phyloP scores from a whole-genome alignment of 345 rosid genomes.

The Acer saccharum region DNA sequence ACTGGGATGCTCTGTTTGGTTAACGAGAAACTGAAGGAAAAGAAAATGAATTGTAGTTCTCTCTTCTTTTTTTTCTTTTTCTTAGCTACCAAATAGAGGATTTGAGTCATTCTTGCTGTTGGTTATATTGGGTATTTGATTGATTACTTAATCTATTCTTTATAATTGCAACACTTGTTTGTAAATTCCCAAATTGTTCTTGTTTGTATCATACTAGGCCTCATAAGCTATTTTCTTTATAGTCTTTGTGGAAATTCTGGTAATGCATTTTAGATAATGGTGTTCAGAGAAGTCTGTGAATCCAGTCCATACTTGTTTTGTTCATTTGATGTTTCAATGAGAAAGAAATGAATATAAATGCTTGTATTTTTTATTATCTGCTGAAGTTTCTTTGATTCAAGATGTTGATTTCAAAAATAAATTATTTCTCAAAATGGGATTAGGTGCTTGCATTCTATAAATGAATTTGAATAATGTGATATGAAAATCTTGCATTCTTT shows the following conservation, averaged over 20 bases:
- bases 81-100: neutral
- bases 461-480: slow-evolving; percentile 33
- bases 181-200: neutral
- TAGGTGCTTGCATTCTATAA: slow-evolving; percentile 11
- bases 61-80: neutral
- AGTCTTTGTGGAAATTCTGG: neutral
- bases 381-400: neutral
- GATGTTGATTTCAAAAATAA: neutral
- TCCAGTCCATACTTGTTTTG: slow-evolving; percentile 16
- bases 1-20: slow-evolving; percentile 15
- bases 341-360: neutral
- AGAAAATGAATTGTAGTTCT: neutral
- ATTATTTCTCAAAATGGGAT: neutral
- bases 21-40: slow-evolving; percentile 9
- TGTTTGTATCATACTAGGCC: neutral
- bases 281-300: neutral
- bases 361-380: neutral
- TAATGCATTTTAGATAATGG: neutral
- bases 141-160: neutral
- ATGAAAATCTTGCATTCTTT: slow-evolving; percentile 24
- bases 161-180: neutral
- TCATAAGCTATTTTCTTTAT: too few relatives aligned
- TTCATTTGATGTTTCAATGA: neutral
- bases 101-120: slow-evolving; percentile 6
- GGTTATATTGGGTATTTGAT: neutral